These are phyloP conservation scores for Lentinus tigrinus DNA, from an alignment of 768 basidiomycete genomes.

Conservation along the genomic window DNA sequence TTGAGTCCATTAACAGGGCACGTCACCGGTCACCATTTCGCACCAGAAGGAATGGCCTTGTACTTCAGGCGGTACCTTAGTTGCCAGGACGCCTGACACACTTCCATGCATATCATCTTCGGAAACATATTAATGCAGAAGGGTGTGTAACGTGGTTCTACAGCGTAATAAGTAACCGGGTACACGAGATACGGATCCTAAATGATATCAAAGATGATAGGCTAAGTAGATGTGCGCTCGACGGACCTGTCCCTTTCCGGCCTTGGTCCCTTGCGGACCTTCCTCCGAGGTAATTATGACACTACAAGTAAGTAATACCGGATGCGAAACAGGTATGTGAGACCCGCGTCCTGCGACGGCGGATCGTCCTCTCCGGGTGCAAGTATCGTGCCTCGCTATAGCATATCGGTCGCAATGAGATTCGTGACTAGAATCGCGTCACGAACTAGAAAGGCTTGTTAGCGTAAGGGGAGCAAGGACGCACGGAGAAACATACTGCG, in stretches of 20 bases:
- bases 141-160: not conserved
- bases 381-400: constrained; percentile 11
- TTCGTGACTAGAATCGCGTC: constrained; percentile 25
- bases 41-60: too few species aligned
- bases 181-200: too few species aligned
- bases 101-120: too few species aligned
- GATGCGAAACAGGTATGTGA: too few species aligned
- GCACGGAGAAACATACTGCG: constrained; percentile 38
- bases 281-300: not conserved
- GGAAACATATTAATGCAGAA: too few species aligned
- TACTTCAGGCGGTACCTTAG: too few species aligned
- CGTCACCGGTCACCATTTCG: too few species aligned
- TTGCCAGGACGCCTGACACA: too few species aligned
- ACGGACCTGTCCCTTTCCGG: too few species aligned
- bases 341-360: too few species aligned
- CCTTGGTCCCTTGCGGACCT: too few species aligned
- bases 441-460: constrained; percentile 20
- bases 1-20: too few species aligned
- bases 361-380: not conserved
- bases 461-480: not conserved
- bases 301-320: not conserved
- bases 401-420: constrained; percentile 22
- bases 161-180: not conserved
- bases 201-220: not conserved
- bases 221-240: not conserved